Evolutionary conservation across 176 grass and related monocot genomes (phyloP).

Genomic region (Carex littledalei): DNA sequence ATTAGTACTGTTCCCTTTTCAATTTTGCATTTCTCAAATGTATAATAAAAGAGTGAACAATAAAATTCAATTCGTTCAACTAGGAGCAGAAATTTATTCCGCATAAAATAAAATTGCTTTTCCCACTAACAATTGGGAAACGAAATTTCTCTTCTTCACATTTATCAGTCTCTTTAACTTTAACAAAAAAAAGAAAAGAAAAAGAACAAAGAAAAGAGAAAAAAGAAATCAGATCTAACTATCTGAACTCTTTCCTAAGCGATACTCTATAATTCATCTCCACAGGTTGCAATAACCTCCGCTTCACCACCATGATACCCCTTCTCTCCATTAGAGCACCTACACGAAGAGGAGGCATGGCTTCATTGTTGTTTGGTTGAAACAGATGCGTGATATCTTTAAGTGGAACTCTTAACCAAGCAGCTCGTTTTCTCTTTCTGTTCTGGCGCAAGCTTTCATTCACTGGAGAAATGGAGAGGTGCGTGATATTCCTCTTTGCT

Average conservation of each 20-base stretch:
- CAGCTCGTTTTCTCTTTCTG: slow-evolving; percentile 12
- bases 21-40: no score
- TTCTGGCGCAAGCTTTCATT: background rate
- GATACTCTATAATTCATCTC: slow-evolving; percentile 1
- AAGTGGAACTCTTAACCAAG: slow-evolving; percentile 2
- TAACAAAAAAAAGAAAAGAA: background rate
- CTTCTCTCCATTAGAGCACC: background rate
- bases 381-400: slow-evolving; percentile 23
- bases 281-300: background rate
- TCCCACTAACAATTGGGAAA: no score
- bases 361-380: slow-evolving; percentile 4
- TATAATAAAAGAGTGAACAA: no score
- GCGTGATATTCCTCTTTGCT: background rate
- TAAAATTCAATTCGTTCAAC: no score
- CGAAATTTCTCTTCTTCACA: no score
- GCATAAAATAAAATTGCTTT: no score
- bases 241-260: slow-evolving; percentile 16
- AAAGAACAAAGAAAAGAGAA: no score
- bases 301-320: background rate
- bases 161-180: no score
- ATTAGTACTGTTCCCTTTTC: no score
- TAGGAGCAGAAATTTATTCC: no score
- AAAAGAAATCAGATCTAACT: background rate
- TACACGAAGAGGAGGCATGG: background rate
- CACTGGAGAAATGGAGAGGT: background rate